Percentiles rank a stretch among this genome's conserved stretches.
Conservation (phyloP, 2,329 filamentous ascomycete genomes). For the Pezicula rhizophila region DNA sequence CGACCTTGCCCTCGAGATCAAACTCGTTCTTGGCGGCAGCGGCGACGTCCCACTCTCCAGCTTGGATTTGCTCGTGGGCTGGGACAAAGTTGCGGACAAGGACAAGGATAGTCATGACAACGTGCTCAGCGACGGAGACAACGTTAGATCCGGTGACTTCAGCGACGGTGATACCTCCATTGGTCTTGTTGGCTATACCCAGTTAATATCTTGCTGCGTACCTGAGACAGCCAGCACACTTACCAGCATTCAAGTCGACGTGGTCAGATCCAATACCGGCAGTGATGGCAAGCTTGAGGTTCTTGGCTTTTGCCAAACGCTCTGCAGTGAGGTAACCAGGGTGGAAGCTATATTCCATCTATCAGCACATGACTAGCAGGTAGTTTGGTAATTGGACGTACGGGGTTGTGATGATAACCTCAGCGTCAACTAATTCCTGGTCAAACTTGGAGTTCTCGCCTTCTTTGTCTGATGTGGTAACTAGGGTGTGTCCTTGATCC, state of each 20-base stretch:
- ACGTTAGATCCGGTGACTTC: slow-evolving; percentile 99
- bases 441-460: slow-evolving; percentile 89
- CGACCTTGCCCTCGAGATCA: slow-evolving; percentile 94
- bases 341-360: slow-evolving; percentile 66
- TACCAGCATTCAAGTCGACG: slow-evolving; percentile 70
- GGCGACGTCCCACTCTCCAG: slow-evolving; percentile 92
- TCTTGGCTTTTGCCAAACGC: slow-evolving; percentile 96
- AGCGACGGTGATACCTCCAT: slow-evolving; percentile 92
- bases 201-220: not conserved
- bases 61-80: slow-evolving; percentile 86
- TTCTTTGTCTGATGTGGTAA: slow-evolving; percentile 98
- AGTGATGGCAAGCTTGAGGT: slow-evolving; percentile 94
- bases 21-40: slow-evolving; percentile 97
- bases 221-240: not conserved
- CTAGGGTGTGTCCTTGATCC: slow-evolving; percentile 89
- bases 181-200: slow-evolving; percentile 82
- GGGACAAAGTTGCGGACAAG: slow-evolving; percentile 98
- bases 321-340: slow-evolving; percentile 95
- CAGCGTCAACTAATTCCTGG: slow-evolving; percentile 90
- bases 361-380: slow-evolving; percentile 2
- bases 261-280: slow-evolving; percentile 98
- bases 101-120: slow-evolving; percentile 95
- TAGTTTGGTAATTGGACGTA: slow-evolving; percentile 34
- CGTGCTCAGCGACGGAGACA: slow-evolving; percentile 97
- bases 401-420: slow-evolving; percentile 99